A percentile compares a stretch with the other conserved stretches of the same genome.
These are phyloP conservation scores for Aspergillus bertholletiae DNA, from an alignment of 495 filamentous ascomycete genomes.

Conservation along the genomic window DNA sequence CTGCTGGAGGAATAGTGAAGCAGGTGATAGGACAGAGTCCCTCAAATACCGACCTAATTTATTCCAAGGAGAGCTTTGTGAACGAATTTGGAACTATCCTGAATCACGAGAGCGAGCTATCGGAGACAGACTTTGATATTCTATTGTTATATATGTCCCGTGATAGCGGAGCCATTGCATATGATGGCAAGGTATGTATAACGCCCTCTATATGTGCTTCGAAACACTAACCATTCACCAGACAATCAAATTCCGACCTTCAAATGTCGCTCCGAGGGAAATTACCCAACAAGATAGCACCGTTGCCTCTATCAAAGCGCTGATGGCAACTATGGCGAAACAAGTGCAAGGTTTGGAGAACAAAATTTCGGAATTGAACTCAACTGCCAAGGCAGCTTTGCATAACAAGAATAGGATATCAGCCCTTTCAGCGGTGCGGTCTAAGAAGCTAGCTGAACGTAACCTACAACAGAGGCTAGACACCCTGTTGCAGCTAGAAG, in stretches of 20 bases:
- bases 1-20: conserved; percentile 42
- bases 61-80: conserved; percentile 60
- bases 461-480: conserved; percentile 65
- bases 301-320: conserved; percentile 71
- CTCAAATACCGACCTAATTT: conserved; percentile 59
- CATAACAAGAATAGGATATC: conserved; percentile 63
- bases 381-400: conserved; percentile 65
- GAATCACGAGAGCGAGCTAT: conserved; percentile 49
- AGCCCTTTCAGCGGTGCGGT: conserved; percentile 73
- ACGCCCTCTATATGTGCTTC: background rate
- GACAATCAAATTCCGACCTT: conserved; percentile 70
- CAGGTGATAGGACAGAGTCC: conserved; percentile 36
- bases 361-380: conserved; percentile 46
- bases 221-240: conserved; percentile 25
- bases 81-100: conserved; percentile 54
- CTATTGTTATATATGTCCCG: conserved; percentile 69
- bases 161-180: conserved; percentile 60
- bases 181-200: conserved; percentile 55
- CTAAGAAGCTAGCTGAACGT: conserved; percentile 74
- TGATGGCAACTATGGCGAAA: conserved; percentile 57
- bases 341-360: conserved; percentile 60
- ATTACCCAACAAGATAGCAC: conserved; percentile 75
- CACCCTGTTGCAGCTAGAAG: conserved; percentile 76
- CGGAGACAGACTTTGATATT: conserved; percentile 63
- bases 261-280: conserved; percentile 34